Base-by-base conservation (phyloP, 768 basidiomycete genomes). In the Boletus vinaceobasis region DNA sequence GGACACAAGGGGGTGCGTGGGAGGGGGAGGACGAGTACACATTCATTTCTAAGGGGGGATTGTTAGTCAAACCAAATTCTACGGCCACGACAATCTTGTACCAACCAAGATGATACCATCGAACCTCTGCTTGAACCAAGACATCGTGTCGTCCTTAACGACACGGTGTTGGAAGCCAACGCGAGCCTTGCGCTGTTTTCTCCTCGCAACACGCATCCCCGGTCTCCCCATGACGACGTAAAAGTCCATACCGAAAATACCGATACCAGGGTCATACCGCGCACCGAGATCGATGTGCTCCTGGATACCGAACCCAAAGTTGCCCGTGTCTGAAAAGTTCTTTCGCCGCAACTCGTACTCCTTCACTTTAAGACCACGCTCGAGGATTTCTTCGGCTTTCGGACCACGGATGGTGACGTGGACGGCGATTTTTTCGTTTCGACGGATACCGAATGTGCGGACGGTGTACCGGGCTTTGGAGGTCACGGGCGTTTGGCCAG, bases 221-320 rank as follows among this genome's bases (percentile, higher is more conserved):
- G 95, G 93, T 65, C 96, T 86, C 63, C 93, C 94, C 94, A 99
- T 96, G 57, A 96, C 93, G 63, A 91, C 89, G 71, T 86, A 95
- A 79, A 99, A 98, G 79, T 99, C 96, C 96, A 98, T 98, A 62
- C 96, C 96, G 72, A 98, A 98, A 75, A 98, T 98, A 85, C 96
- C 96, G 69, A 99, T 98, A 69, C 83, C 82, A 58, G 96, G 96
- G 75, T 99, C 96, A 78, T 99, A 99, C 70, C 96, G 86, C 67
- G 96, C 96, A 70, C 96, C 96, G 62, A 99, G 79, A 76, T 99
- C 96, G 76, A 99, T 99, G 77, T 99, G 96, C 80, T 97, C 93
- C 78, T 96, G 93, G 71, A 97, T 91, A 72, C 95, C 96, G 77
- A 98, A 99, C 64, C 96, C 96, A 72, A 99, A 99, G 88, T 98